phyloP scores from a whole-genome alignment of 2,329 filamentous ascomycete genomes.

The Diaporthe citriasiana region DNA sequence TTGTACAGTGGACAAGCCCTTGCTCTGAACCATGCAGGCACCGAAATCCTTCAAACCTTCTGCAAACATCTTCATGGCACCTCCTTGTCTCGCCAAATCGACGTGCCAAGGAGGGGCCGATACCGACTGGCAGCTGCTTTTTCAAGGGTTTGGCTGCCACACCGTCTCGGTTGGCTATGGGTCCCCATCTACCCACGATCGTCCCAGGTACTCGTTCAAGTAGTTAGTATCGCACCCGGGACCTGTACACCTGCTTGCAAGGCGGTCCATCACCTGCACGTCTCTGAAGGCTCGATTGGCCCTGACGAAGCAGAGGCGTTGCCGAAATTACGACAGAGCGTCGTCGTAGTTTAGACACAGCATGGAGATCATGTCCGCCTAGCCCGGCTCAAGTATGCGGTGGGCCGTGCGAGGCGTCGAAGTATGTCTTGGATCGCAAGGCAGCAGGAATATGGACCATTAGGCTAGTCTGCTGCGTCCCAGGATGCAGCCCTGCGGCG shows the following conservation, averaged over 20 bases:
- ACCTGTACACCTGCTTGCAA: not conserved
- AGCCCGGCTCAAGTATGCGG: not conserved
- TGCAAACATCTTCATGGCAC: constrained; percentile 8
- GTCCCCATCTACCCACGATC: not conserved
- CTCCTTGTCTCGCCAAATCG: not conserved
- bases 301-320: not conserved
- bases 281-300: not conserved
- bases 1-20: not conserved
- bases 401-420: not conserved
- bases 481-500: constrained; percentile 11
- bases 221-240: not conserved
- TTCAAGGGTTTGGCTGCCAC: not conserved
- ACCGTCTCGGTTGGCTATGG: not conserved
- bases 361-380: not conserved
- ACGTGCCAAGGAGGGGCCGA: not conserved
- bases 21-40: constrained; percentile 5
- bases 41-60: constrained; percentile 29
- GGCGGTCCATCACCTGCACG: not conserved
- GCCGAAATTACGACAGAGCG: not conserved
- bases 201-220: not conserved
- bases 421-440: not conserved
- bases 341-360: not conserved
- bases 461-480: not conserved
- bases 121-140: constrained; percentile 4
- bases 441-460: constrained; percentile 5